Evolutionary conservation across 2,329 filamentous ascomycete species (phyloP).

Genomic region (Sporothrix schenckii): DNA sequence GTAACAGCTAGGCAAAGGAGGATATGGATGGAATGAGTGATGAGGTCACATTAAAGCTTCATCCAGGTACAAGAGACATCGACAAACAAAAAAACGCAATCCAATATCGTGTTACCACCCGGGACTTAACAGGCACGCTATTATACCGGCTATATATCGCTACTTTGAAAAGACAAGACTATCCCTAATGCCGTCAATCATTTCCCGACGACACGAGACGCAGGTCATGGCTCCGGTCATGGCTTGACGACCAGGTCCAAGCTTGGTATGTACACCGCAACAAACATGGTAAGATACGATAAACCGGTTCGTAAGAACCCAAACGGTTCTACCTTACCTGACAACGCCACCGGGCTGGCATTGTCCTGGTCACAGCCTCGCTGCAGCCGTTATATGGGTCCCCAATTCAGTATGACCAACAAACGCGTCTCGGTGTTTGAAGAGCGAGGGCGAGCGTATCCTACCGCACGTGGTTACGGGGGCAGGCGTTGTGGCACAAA

Average conservation of each 20-base stretch:
- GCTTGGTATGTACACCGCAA: neutral
- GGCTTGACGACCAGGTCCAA: neutral
- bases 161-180: no score
- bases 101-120: no score
- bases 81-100: no score
- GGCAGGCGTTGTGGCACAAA: slow-evolving; percentile 2
- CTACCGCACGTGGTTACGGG: neutral
- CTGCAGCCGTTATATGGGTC: neutral
- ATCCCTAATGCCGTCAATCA: neutral
- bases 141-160: no score
- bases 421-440: slow-evolving; percentile 12
- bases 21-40: neutral
- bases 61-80: neutral
- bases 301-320: neutral
- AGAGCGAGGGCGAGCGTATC: neutral
- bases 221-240: neutral
- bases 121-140: no score
- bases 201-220: neutral
- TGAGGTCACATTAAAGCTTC: neutral
- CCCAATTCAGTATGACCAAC: neutral
- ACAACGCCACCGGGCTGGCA: neutral
- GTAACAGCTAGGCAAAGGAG: neutral
- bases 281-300: neutral
- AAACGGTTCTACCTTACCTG: neutral
- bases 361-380: slow-evolving; percentile 11